Conservation (phyloP, 2,329 filamentous ascomycete genomes). For the Colletotrichum liriopes region DNA sequence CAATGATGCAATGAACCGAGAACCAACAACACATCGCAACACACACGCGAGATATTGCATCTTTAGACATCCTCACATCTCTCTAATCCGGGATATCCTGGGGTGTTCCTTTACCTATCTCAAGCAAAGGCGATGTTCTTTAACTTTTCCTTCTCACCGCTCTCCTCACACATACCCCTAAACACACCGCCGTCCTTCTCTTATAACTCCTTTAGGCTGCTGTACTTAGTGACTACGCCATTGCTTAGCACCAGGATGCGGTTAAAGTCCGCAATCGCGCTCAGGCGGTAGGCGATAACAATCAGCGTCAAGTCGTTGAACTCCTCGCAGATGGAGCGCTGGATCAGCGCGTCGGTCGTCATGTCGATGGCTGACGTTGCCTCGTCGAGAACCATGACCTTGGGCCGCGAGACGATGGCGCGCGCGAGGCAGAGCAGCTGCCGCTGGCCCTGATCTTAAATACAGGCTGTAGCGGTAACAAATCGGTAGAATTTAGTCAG, state of each 20-base stretch:
- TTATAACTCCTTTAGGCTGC: constrained; percentile 75
- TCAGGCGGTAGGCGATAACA: constrained; percentile 83
- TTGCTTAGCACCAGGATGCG: constrained; percentile 80
- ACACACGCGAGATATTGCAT: background rate
- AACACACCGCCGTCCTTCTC: constrained; percentile 68
- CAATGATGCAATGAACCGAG: background rate
- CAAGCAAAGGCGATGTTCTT: constrained; percentile 60
- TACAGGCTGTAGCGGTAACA: no score
- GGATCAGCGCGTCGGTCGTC: constrained; percentile 81
- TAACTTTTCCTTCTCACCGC: constrained; percentile 71
- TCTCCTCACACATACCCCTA: constrained; percentile 73
- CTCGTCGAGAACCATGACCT: constrained; percentile 86
- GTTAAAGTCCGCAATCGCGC: constrained; percentile 84
- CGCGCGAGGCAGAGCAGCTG: constrained; percentile 83
- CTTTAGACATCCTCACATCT: background rate
- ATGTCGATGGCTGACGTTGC: constrained; percentile 86
- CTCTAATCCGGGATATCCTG: background rate
- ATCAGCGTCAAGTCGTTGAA: constrained; percentile 79
- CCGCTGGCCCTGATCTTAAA: constrained; percentile 83
- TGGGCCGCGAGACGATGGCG: constrained; percentile 79
- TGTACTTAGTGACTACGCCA: constrained; percentile 78
- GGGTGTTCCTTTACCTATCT: background rate
- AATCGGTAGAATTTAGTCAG: no score
- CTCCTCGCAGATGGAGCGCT: constrained; percentile 80
- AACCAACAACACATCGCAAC: background rate